Evolutionary conservation across 768 basidiomycete species (phyloP), one percentile per base, ranked within the genome.

Genomic region (Boletus fagicola): DNA sequence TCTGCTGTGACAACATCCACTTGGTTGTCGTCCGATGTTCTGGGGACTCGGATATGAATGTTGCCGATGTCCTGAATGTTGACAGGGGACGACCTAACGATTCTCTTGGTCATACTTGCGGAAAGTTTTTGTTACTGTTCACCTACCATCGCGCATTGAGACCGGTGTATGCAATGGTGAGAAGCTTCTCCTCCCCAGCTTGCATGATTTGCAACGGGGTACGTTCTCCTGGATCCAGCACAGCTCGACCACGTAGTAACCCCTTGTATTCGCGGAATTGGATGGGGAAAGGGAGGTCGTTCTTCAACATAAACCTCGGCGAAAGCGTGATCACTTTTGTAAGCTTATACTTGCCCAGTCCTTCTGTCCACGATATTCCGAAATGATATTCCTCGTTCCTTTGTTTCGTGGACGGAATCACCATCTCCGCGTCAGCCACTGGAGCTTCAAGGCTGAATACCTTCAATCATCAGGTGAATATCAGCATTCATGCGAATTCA

Each of bases 261-360:
- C 81, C 85, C 35, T 91, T 90, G 64, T 94, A 87, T 71, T 98
- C 94, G 47, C 97, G 85, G 74, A 95, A 86, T 39, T 83, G 84
- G 33, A 99, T 80, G 2, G 84, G 66, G 49, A 83, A 82, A 5
- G 77, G 60, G 38, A 94, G 79, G 58, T 85, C 80, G 73, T 98
- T 99, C 72, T 87, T 90, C 63, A 98, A 72, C 60, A 98, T 75
- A 77, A 94, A 98, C 46, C 97, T 85, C 28, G 97, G 97, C 9
- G 90, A 80, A 38, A 98, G 75, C 0, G 91, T 95, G 62, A 99
- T 86, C 62, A 98, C 88, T 75, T 98, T 98, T 28, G 88, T 89
- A 35, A 98, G 76, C 68, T 98, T 98, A 72, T 98, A 98, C 78
- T 97, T 98, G 36, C 97, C 97, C n/a, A 87, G 76, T 2, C 95